phyloP scores from a whole-genome alignment of 495 filamentous ascomycete species.

The Penicillium herquei region DNA sequence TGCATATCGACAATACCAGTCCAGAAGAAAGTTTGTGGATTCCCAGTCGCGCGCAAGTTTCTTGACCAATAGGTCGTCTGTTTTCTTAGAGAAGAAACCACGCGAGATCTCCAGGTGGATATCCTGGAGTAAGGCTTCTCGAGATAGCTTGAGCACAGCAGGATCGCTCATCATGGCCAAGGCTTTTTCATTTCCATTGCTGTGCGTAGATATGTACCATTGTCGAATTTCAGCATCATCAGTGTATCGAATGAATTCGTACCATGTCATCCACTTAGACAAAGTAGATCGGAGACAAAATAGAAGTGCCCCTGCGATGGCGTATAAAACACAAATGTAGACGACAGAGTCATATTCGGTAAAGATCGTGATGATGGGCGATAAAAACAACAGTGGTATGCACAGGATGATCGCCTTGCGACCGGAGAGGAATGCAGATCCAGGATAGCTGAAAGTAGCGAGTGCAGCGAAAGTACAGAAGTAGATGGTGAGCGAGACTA shows the following conservation, averaged over 20 bases:
- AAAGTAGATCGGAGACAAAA: slow-evolving; percentile 44
- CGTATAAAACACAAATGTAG: slow-evolving; percentile 47
- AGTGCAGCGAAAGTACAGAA: slow-evolving; percentile 50
- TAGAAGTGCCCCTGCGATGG: slow-evolving; percentile 43
- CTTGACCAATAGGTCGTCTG: slow-evolving; percentile 44
- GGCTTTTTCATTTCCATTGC: slow-evolving; percentile 33
- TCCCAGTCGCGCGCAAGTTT: slow-evolving; percentile 53
- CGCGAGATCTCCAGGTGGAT: slow-evolving; percentile 45
- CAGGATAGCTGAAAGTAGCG: slow-evolving; percentile 57
- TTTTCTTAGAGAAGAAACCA: slow-evolving; percentile 38
- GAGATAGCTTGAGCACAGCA: slow-evolving; percentile 44
- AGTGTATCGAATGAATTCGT: slow-evolving; percentile 43
- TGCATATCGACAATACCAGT: slow-evolving; percentile 57
- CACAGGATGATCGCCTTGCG: slow-evolving; percentile 44
- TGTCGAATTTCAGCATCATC: slow-evolving; percentile 48
- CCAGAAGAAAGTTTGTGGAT: slow-evolving; percentile 56
- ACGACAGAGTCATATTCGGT: slow-evolving; percentile 45
- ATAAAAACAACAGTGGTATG: slow-evolving; percentile 48
- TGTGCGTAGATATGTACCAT: slow-evolving; percentile 44
- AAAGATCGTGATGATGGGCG: slow-evolving; percentile 47
- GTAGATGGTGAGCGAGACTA: slow-evolving; percentile 49
- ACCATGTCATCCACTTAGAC: slow-evolving; percentile 54
- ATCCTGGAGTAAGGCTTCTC: slow-evolving; percentile 44
- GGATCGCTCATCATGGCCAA: slow-evolving; percentile 42
- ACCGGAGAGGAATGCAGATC: slow-evolving; percentile 50